Evolutionary conservation across 2,329 filamentous ascomycete species (phyloP).

Genomic region (Pestalotiopsis sp.): DNA sequence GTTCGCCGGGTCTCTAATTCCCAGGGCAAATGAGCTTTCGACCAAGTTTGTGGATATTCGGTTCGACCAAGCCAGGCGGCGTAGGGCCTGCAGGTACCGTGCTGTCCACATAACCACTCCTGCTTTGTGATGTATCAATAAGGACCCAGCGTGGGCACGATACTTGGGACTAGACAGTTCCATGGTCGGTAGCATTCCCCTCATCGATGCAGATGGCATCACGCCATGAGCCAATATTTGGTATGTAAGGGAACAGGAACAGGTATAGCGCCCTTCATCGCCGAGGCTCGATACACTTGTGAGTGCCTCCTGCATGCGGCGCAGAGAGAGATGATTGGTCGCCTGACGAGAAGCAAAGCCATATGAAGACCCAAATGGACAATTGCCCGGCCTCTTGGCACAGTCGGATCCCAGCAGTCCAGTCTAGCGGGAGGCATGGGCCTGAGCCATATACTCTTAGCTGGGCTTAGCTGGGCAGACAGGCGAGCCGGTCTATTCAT

Average conservation of each 20-base stretch:
- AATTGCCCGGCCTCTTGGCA: neutral
- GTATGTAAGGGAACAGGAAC: constrained; percentile 22
- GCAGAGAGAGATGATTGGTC: neutral
- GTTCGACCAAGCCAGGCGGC: neutral
- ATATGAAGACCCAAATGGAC: constrained; percentile 4
- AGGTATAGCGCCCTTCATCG: constrained; percentile 21
- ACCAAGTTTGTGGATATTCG: neutral
- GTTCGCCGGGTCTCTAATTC: neutral
- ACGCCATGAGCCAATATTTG: constrained; percentile 16
- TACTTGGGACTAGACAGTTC: neutral
- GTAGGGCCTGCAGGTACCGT: neutral
- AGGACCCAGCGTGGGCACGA: neutral
- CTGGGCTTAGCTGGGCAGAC: neutral
- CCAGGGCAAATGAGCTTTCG: constrained; percentile 6
- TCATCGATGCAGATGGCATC: constrained; percentile 4
- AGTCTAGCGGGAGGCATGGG: neutral
- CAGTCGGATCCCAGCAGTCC: neutral
- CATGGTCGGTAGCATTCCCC: neutral
- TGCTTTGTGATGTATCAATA: neutral
- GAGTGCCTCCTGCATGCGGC: neutral
- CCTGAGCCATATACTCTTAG: neutral
- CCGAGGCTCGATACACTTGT: constrained; percentile 10
- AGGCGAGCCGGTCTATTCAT: neutral
- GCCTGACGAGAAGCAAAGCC: neutral
- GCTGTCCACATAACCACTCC: neutral